Conservation (phyloP, 2,329 filamentous ascomycete species). For the Bipolaris bicolor region DNA sequence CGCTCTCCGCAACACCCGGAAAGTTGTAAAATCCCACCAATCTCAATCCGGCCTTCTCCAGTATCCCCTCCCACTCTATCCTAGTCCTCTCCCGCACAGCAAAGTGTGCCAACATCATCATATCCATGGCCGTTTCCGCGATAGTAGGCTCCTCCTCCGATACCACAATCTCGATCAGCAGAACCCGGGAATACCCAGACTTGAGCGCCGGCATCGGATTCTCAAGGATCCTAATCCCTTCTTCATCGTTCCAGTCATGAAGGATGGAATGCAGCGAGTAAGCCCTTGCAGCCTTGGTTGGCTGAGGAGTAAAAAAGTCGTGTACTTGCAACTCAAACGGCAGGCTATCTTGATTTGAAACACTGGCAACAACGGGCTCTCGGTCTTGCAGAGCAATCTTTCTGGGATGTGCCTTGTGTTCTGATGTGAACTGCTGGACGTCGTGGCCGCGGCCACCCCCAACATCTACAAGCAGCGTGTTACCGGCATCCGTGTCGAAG, state of each 20-base stretch:
- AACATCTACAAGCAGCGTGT: slow-evolving; percentile 51
- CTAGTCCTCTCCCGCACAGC: slow-evolving; percentile 17
- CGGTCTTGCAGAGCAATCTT: slow-evolving; percentile 58
- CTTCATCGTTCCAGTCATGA: slow-evolving; percentile 33
- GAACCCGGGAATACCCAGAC: slow-evolving; percentile 22
- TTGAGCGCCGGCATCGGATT: slow-evolving; percentile 22
- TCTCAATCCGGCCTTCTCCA: slow-evolving; percentile 17
- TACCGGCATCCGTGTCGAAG: slow-evolving; percentile 19
- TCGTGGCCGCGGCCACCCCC: slow-evolving; percentile 53
- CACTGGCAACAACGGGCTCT: slow-evolving; percentile 43
- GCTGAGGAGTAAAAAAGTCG: slow-evolving; percentile 57
- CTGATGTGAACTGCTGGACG: slow-evolving; percentile 39
- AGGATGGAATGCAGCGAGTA: slow-evolving; percentile 31
- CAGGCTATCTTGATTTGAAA: slow-evolving; percentile 25
- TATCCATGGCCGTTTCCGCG: slow-evolving; percentile 19
- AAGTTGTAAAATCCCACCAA: slow-evolving; percentile 15
- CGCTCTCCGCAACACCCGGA: slow-evolving; percentile 23
- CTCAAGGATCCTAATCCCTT: slow-evolving; percentile 23
- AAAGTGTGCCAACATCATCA: slow-evolving; percentile 25
- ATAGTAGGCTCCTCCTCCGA: slow-evolving; percentile 15
- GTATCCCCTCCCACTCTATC: slow-evolving; percentile 14
- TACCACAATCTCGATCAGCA: slow-evolving; percentile 25
- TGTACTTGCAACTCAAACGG: slow-evolving; percentile 45
- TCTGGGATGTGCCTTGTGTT: slow-evolving; percentile 48
- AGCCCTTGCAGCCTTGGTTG: slow-evolving; percentile 49